phyloP scores from a whole-genome alignment of 148 eudicot species.

The Heliosperma pusillum region DNA sequence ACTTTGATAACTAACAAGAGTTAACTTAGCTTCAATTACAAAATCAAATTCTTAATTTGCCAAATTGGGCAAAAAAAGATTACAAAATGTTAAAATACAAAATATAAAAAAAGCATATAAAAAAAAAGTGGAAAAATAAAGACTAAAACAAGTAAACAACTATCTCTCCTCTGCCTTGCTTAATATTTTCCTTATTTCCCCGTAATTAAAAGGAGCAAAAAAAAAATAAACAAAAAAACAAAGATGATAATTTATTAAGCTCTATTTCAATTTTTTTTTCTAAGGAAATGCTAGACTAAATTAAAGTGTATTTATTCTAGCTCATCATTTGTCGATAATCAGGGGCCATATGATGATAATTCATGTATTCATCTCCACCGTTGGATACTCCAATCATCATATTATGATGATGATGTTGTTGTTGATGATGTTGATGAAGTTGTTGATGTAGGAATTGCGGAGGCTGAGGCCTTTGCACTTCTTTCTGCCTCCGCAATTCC shows the following conservation, averaged over 20 bases:
- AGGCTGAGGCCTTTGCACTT: constrained; percentile 45
- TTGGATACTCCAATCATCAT: constrained; percentile 46
- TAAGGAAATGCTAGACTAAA: constrained; percentile 19
- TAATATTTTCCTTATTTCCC: constrained; percentile 16
- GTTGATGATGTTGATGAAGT: not conserved
- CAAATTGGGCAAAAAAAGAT: constrained; percentile 18
- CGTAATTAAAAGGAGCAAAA: not conserved
- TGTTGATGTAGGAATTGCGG: constrained; percentile 38
- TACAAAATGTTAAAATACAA: constrained; percentile 18
- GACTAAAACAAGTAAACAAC: constrained; percentile 12
- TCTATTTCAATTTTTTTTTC: constrained; percentile 12
- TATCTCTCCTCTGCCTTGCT: not conserved
- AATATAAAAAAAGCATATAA: not conserved
- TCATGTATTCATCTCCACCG: constrained; percentile 63
- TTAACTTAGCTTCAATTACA: constrained; percentile 23
- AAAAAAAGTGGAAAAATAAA: constrained; percentile 15
- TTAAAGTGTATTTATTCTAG: not conserved
- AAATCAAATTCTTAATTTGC: constrained; percentile 22
- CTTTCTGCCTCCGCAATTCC: constrained; percentile 87
- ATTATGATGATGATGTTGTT: constrained; percentile 24
- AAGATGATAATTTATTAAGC: constrained; percentile 10
- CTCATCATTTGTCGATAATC: constrained; percentile 67
- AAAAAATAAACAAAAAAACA: not conserved
- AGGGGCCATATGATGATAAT: constrained; percentile 54
- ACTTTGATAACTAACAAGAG: constrained; percentile 4